Evolutionary conservation across 805 yeast species (phyloP).

Genomic region (Teunomyces atbi): DNA sequence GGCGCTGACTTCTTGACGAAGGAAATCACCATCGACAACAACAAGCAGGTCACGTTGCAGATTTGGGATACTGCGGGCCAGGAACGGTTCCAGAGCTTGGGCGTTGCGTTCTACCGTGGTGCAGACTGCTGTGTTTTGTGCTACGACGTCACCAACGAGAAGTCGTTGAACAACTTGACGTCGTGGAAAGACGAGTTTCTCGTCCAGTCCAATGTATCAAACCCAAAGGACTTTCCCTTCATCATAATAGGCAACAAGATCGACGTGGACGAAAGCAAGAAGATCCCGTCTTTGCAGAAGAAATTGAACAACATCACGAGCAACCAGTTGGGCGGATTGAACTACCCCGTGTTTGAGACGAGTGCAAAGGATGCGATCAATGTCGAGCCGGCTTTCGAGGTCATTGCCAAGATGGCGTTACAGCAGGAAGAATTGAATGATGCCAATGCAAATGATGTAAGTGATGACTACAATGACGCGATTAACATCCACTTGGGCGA

Average conservation of each 20-base stretch:
- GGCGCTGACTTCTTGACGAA: constrained; percentile 97
- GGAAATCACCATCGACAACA: constrained; percentile 80
- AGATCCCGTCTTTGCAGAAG: constrained; percentile 59
- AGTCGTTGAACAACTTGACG: constrained; percentile 84
- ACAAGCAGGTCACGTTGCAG: constrained; percentile 71
- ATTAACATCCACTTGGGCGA: constrained; percentile 85
- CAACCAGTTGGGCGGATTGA: constrained; percentile 59
- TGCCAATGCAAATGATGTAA: constrained; percentile 53
- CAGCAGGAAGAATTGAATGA: constrained; percentile 94
- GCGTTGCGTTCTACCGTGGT: constrained; percentile 96
- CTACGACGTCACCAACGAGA: constrained; percentile 92
- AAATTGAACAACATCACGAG: constrained; percentile 47
- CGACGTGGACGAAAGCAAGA: constrained; percentile 88
- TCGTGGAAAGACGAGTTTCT: constrained; percentile 95
- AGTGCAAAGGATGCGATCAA: constrained; percentile 96
- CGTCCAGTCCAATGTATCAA: constrained; percentile 87
- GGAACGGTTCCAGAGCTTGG: constrained; percentile 93
- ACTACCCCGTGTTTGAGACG: constrained; percentile 88
- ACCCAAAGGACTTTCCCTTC: constrained; percentile 95
- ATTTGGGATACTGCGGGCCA: constrained; percentile 99
- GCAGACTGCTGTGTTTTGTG: constrained; percentile 97
- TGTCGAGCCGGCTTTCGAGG: constrained; percentile 94
- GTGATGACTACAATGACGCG: constrained; percentile 93
- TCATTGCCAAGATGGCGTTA: constrained; percentile 90
- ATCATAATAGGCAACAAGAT: constrained; percentile 93